Conservation (phyloP, 1,284 basidiomycete genomes). For the Tilletia setariae region DNA sequence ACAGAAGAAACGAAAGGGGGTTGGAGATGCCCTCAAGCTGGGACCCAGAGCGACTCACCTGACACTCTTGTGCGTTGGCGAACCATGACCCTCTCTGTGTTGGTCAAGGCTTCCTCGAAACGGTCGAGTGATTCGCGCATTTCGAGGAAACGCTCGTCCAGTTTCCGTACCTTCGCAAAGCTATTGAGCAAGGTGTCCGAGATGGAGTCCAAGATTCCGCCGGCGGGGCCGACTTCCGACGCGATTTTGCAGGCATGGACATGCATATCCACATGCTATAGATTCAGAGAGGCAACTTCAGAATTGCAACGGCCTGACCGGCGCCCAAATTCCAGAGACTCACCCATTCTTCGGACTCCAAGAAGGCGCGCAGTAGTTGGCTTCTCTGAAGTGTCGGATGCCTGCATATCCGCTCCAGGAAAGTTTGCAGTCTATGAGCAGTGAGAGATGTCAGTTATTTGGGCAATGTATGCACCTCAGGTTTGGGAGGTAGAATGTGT, state of each 20-base stretch:
- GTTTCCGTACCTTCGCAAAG: conserved; percentile 89
- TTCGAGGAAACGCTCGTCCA: conserved; percentile 86
- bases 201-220: conserved; percentile 67
- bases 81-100: conserved; percentile 63
- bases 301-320: too few species aligned
- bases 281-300: not conserved
- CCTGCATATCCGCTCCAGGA: conserved; percentile 80
- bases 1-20: not conserved
- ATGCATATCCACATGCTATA: conserved; percentile 52
- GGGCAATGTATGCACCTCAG: too few species aligned
- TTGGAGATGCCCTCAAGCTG: not conserved
- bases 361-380: conserved; percentile 81
- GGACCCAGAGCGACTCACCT: conserved; percentile 64
- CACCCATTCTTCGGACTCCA: conserved; percentile 98
- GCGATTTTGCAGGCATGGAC: conserved; percentile 33
- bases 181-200: conserved; percentile 94
- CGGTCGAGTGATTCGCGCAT: conserved; percentile 89
- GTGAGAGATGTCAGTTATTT: not conserved
- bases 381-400: conserved; percentile 94
- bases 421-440: conserved; percentile 75
- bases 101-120: conserved; percentile 82
- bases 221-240: not conserved
- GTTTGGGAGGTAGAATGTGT: not conserved
- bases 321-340: conserved; percentile 47
- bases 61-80: conserved; percentile 53